A percentile compares a stretch with the other conserved stretches of the same genome.
Conservation (phyloP, 768 basidiomycete genomes). For the Mrakia hoshinonis region DNA sequence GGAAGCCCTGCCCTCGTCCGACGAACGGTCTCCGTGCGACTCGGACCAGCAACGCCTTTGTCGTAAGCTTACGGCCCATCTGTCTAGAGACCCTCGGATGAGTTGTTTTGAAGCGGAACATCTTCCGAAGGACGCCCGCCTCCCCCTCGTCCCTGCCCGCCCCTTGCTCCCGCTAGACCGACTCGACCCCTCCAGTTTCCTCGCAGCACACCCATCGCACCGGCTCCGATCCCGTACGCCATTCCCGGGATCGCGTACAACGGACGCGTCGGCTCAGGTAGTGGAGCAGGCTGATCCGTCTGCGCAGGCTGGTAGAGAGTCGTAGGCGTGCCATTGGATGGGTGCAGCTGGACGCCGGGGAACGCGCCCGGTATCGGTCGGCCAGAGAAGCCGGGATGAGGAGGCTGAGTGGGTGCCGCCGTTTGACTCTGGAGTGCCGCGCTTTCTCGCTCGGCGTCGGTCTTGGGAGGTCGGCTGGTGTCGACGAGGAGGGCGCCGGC, state of each 20-base stretch:
- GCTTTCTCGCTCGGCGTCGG: not conserved
- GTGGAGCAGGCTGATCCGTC: not conserved
- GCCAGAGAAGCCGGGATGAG: constrained; percentile 5
- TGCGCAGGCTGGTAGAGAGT: not conserved
- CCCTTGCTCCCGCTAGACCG: not conserved
- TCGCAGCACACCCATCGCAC: not conserved
- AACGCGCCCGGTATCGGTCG: constrained; percentile 21
- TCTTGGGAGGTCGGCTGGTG: not conserved
- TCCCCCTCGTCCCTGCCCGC: not conserved
- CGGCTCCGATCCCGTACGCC: not conserved
- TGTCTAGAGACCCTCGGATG: no score
- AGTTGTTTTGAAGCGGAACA: no score
- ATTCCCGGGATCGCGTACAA: not conserved
- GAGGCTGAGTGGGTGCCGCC: not conserved
- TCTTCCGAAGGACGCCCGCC: not conserved
- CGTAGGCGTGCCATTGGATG: not conserved
- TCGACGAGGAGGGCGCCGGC: constrained; percentile 24
- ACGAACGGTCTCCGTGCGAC: no score
- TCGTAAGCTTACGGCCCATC: no score
- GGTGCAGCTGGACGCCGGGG: not conserved
- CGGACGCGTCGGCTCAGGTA: not conserved
- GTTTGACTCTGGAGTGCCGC: not conserved
- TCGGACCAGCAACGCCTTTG: no score
- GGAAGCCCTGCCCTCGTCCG: no score
- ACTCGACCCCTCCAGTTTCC: not conserved